phyloP scores from a whole-genome alignment of 2,329 filamentous ascomycete genomes.

The Leptographium radiaticola region DNA sequence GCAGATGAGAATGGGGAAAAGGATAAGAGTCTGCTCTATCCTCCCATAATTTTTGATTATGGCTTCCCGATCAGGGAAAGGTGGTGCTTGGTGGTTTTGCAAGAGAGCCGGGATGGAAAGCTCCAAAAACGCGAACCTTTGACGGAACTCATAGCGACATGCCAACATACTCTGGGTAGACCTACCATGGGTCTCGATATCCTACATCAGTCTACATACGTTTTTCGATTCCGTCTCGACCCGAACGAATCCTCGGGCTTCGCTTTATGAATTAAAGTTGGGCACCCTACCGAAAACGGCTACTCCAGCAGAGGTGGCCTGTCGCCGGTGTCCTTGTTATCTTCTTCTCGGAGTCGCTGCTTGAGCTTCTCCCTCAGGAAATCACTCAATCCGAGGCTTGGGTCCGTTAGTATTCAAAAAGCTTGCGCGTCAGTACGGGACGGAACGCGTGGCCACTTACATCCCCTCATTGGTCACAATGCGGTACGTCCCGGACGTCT shows the following conservation, averaged over 20 bases:
- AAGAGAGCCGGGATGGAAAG: slow-evolving; percentile 2
- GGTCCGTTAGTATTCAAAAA: too few relatives aligned
- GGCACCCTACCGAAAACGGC: neutral
- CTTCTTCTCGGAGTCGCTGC: slow-evolving; percentile 38
- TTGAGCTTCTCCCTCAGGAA: slow-evolving; percentile 42
- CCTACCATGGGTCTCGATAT: too few relatives aligned
- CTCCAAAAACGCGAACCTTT: neutral
- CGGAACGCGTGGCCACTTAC: slow-evolving; percentile 29
- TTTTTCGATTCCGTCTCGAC: too few relatives aligned
- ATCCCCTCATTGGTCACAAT: slow-evolving; percentile 53
- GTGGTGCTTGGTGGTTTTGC: neutral
- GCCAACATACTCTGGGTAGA: too few relatives aligned
- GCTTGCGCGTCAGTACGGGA: too few relatives aligned
- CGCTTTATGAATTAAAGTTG: too few relatives aligned
- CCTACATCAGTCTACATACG: too few relatives aligned
- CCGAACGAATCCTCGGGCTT: too few relatives aligned
- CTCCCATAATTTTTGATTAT: too few relatives aligned
- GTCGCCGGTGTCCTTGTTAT: slow-evolving; percentile 20
- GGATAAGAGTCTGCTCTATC: neutral
- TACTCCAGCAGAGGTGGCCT: slow-evolving; percentile 9
- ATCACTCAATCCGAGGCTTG: slow-evolving; percentile 38
- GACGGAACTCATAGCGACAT: neutral
- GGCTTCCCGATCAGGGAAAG: neutral
- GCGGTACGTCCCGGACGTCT: slow-evolving; percentile 30
- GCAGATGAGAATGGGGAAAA: neutral